Base-by-base conservation (phyloP, 2,329 filamentous ascomycete species). In the Verticillium zaregamsianum region DNA sequence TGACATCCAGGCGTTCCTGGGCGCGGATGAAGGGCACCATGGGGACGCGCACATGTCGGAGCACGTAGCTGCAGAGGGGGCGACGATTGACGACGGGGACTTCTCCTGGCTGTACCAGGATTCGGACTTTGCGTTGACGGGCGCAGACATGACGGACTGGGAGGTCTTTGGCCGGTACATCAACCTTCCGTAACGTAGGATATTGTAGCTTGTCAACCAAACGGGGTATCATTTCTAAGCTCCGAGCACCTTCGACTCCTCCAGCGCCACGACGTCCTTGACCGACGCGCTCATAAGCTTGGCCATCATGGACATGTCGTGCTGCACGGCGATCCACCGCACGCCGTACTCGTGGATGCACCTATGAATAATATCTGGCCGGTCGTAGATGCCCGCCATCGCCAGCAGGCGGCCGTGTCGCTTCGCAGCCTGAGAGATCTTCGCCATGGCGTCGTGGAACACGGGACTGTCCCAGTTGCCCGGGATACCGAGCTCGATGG, bases 381-480 rank as follows among this genome's bases (percentile, higher is more conserved):
- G 15, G 35, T 58, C 25, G 25, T 63, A 63, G 2, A 63, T 31
- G 4, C 62, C 62, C 1, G 62, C 59, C 3, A 63, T 33, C 4
- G 59, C 62, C 5, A 63, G 35, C 3, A 57, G 14, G 45, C 61
- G 61, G 12, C 49, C 57, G 28, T 56, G 45, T 33, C 31, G 56
- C 9, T 15, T 57, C 49, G 28, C 32, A 15, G 62, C 62, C 3
- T 55, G 55, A 3, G 59, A 54, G 9, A 64, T 58, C 14, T 15
- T 35, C 6, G 20, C 3, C 5, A 64, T 32, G 2, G 62, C 62
- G 15, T 55, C 45, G 11, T 25, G 5, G 35, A 59, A 64, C 3
- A 33, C 33, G 11, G 45, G 33, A 15, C 39, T 32, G 40, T 59
- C 57, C 37, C 49, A 62, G 5, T 62, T 55, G n/a, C 35, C 35